Conservation (phyloP, 768 basidiomycete genomes). For the Serendipita sp. region DNA sequence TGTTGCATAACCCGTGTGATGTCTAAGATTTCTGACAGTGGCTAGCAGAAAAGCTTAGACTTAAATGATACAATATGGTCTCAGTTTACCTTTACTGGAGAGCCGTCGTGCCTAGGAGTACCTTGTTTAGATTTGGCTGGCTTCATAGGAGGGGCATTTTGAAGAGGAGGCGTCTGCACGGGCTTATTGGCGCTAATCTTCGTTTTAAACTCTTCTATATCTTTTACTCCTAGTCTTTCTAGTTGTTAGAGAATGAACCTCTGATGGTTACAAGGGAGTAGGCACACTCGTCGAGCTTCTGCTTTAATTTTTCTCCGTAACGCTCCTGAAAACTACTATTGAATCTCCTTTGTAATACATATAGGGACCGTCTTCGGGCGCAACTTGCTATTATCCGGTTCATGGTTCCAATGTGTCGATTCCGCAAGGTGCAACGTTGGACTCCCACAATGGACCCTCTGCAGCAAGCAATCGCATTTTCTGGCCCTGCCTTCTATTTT, state of each 20-base stretch:
- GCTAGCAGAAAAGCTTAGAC: constrained; percentile 29
- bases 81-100: constrained; percentile 44
- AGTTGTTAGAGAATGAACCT: constrained; percentile 12
- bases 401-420: background rate
- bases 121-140: constrained; percentile 17
- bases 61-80: background rate
- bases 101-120: constrained; percentile 39
- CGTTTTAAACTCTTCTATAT: constrained; percentile 24
- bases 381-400: background rate
- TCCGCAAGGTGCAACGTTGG: background rate
- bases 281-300: constrained; percentile 49
- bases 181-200: constrained; percentile 14
- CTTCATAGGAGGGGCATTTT: constrained; percentile 25
- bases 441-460: background rate
- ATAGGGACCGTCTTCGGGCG: background rate
- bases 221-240: constrained; percentile 25
- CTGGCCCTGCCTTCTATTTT: constrained; percentile 21
- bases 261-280: constrained; percentile 7
- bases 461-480: background rate
- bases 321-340: background rate
- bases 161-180: background rate
- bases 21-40: constrained; percentile 69
- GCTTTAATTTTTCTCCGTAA: constrained; percentile 54
- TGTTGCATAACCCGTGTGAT: constrained; percentile 46
- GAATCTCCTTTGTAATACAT: background rate